A percentile compares a stretch with the other conserved stretches of the same genome.
phyloP scores from a whole-genome alignment of 208 protist species.

The Crithidia bombi region DNA sequence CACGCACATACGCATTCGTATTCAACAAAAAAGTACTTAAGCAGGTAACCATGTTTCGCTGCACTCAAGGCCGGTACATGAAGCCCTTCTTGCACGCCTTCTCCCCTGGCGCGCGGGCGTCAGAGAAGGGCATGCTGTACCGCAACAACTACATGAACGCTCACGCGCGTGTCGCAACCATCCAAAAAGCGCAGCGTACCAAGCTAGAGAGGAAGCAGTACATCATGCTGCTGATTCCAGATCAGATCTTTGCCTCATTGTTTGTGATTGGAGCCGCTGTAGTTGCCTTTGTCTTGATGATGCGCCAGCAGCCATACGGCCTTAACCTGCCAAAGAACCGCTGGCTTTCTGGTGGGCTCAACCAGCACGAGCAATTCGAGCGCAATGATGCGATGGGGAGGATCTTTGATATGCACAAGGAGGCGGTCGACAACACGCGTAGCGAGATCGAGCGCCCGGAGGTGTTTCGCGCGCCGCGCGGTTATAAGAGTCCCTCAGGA shows the following conservation, averaged over 20 bases:
- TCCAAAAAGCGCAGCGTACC: conserved; percentile 71
- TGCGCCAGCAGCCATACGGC: conserved; percentile 53
- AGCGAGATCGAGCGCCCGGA: conserved; percentile 50
- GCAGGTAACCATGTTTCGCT: conserved; percentile 60
- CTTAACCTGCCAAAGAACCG: conserved; percentile 58
- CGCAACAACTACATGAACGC: conserved; percentile 90
- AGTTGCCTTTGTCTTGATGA: conserved; percentile 34
- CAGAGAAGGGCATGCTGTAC: conserved; percentile 89
- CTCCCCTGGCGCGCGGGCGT: conserved; percentile 71
- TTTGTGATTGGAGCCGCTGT: neutral
- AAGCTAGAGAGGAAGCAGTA: conserved; percentile 53
- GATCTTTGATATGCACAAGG: conserved; percentile 73
- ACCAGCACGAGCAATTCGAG: conserved; percentile 76
- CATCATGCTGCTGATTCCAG: conserved; percentile 66
- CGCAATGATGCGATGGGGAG: conserved; percentile 79
- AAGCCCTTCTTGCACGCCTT: conserved; percentile 88
- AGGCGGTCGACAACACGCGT: conserved; percentile 70
- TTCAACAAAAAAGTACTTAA: neutral
- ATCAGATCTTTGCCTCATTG: conserved; percentile 66
- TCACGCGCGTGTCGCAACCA: conserved; percentile 68
- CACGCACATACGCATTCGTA: neutral
- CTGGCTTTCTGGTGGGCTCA: conserved; percentile 63
- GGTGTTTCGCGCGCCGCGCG: conserved; percentile 57
- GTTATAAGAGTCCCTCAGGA: conserved; percentile 68
- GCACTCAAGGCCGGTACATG: conserved; percentile 41